phyloP scores from a whole-genome alignment of 495 filamentous ascomycete species.

The Hypomontagnella monticulosa region DNA sequence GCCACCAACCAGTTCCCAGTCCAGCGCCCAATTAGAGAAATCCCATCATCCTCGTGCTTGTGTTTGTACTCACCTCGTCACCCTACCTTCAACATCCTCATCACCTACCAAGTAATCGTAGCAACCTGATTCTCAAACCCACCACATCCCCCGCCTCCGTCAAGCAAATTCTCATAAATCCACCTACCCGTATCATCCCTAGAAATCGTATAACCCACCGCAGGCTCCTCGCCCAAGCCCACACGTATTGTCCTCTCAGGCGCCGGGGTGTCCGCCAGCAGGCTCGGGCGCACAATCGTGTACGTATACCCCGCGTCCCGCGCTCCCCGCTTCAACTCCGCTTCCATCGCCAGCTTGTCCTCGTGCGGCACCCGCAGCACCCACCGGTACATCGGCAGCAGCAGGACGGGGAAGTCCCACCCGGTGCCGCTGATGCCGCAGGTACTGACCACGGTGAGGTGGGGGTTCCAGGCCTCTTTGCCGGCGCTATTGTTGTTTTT shows the following conservation, averaged over 20 bases:
- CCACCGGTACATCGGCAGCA: constrained; percentile 63
- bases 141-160: neutral
- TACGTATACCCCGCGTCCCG: constrained; percentile 42
- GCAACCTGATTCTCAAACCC: constrained; percentile 24
- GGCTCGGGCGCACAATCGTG: constrained; percentile 58
- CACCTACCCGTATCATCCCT: constrained; percentile 54
- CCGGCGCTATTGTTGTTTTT: no score
- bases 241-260: constrained; percentile 45
- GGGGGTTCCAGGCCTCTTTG: constrained; percentile 47
- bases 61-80: no score
- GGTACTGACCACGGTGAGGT: constrained; percentile 61
- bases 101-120: constrained; percentile 23
- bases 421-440: constrained; percentile 59
- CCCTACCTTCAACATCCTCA: no score
- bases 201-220: constrained; percentile 59
- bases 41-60: no score
- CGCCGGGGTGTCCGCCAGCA: constrained; percentile 42
- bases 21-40: no score
- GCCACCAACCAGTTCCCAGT: no score
- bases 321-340: constrained; percentile 47
- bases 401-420: constrained; percentile 62
- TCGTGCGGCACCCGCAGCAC: constrained; percentile 62
- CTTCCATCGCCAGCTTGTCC: constrained; percentile 72
- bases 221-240: constrained; percentile 50
- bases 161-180: constrained; percentile 48